Evolutionary conservation across 768 basidiomycete genomes (phyloP), one percentile per base, ranked within the genome.

Genomic region (Boletus rubropictus): DNA sequence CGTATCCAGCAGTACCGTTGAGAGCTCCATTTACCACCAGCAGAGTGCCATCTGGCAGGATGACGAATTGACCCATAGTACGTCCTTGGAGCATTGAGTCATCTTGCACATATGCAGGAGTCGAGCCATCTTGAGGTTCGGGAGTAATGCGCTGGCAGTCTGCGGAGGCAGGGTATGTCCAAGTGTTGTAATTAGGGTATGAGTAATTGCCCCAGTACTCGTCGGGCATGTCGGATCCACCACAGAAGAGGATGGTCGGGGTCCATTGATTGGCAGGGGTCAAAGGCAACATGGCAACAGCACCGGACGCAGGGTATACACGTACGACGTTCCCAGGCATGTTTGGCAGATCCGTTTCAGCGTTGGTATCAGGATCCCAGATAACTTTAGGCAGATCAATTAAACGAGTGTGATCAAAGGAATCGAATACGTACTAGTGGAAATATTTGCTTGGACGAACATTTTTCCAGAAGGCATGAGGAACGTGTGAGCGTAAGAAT

Each of bases 41-140:
- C 9, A 92, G 48, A 39, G 78, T 85, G 9, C 84, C 85, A 36
- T 89, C 80, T 0, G 91, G 82, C 5, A 96, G 81, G 44, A 78
- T 76, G 69, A 94, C 85, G 66, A 95, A 92, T 60, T 91, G 88
- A 15, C 93, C 90, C 93, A 97, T 98, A 17, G 87, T 89, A 25
- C 90, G 78, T 0, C 81, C 79, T 42, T 83, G 77, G 7, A 81
- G 70, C 75, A 93, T 81, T 41, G 79, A 65, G 53, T 94, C 91
- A 49, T 92, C 90, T 57, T 84, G 72, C 3, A 73, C 69, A 59
- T 88, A 89, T 1, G 56, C 66, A 2, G 82, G 73, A 4, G 72
- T 17, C 0, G 83, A 80, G 4, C 83, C 84, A 53, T 86, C 84
- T 6, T 69, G 62, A 39, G 89, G 89, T 59, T 95, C 91, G 1